phyloP scores from a whole-genome alignment of 768 basidiomycete species.

The Holtermannia corniformis region DNA sequence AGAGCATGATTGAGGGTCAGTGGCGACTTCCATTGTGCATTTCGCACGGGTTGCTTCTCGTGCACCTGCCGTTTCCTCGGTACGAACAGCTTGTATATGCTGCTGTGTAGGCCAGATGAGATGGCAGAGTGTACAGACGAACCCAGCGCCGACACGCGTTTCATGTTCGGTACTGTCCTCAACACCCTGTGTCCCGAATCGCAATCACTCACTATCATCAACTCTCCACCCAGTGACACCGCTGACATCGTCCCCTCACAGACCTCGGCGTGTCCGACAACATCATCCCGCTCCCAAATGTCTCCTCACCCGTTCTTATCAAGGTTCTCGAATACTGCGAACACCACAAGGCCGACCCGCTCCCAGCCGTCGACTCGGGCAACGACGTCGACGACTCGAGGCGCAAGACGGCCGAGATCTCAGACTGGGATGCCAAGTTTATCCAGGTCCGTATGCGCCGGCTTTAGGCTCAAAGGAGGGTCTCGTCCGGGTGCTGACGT shows the following conservation, averaged over 20 bases:
- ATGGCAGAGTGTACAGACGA: too few relatives aligned
- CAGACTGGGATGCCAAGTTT: slow-evolving; percentile 96
- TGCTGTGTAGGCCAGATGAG: too few relatives aligned
- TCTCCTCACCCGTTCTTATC: slow-evolving; percentile 31
- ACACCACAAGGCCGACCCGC: slow-evolving; percentile 94
- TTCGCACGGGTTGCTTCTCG: too few relatives aligned
- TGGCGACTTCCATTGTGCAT: neutral
- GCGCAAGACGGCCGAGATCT: slow-evolving; percentile 96
- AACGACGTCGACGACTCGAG: slow-evolving; percentile 74
- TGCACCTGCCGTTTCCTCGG: too few relatives aligned
- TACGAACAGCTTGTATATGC: neutral
- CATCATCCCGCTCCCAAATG: slow-evolving; percentile 35
- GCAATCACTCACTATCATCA: too few relatives aligned
- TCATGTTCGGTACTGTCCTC: too few relatives aligned
- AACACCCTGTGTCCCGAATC: too few relatives aligned
- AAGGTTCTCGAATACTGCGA: slow-evolving; percentile 99
- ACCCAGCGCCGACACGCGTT: too few relatives aligned
- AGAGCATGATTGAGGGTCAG: slow-evolving; percentile 98
- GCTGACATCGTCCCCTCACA: slow-evolving; percentile 6
- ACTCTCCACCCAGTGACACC: neutral
- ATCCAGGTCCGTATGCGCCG: slow-evolving; percentile 7
- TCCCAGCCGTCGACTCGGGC: slow-evolving; percentile 54
- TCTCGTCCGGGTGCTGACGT: neutral
- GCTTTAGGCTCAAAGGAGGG: neutral
- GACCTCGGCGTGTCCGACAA: slow-evolving; percentile 29